Evolutionary conservation across 352 stramenopile genomes (phyloP), one percentile per base, ranked within the genome.

Genomic region (Bremia lactucae): DNA sequence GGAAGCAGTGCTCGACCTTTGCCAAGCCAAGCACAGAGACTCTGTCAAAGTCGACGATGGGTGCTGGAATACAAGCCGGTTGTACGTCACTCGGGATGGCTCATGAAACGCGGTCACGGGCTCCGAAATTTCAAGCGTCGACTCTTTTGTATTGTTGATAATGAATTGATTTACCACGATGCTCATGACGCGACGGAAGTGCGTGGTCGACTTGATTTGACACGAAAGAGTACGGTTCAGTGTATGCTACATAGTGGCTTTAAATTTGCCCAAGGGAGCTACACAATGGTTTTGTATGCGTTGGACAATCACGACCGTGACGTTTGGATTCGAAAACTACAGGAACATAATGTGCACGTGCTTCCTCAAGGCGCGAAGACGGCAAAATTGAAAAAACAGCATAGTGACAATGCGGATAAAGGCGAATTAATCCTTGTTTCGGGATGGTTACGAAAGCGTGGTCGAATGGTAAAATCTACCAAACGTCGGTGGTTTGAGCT

Each of bases 401-500:
- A 67, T 36, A 81, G 55, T 45, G 52, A 67, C 24, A 72, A 63
- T 16, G 44, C 58, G 9, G 69, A 83, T 34, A 71, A 78, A 37
- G 57, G 68, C 16, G 57, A 64, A 18, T 58, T 59, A 1, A 64
- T 84, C 16, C 31, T 93, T 25, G 83, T 83, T 46, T 86, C 77
- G 0, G 80, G 80, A 7, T 93, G 80, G 80, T 55, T 93, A 21
- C 69, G 73, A 6, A 93, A 93, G 52, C 77, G 79, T 36, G 80
- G 80, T 6, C 77, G 85, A 31, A 68, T 93, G 52, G 66, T 93
- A 21, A 86, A 88, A 54, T 85, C 70, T 21, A 86, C 74, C n/a
- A 90, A 93, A 64, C 73, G 80, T 5, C 65, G 80, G 6, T 93
- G 77, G 77, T 93, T 93, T 33, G 76, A 88, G 49, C 71, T 93